A percentile compares a stretch with the other conserved stretches of the same genome.
These are phyloP conservation scores for Marasmius tenuissimus DNA, from an alignment of 1,284 basidiomycete species.

Conservation along the genomic window DNA sequence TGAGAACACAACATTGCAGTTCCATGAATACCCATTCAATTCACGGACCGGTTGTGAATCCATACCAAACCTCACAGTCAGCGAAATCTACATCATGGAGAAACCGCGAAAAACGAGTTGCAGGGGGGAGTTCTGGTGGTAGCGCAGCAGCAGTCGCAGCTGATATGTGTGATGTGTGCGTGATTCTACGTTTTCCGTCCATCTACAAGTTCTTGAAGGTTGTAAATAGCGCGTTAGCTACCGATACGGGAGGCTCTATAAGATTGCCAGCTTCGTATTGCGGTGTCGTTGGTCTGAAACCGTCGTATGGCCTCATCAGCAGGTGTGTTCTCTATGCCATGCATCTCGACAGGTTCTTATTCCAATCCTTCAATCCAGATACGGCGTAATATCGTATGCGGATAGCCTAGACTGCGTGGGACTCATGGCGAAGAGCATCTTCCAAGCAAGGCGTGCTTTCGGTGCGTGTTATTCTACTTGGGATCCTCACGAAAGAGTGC, in stretches of 20 bases:
- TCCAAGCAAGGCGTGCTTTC: constrained; percentile 56
- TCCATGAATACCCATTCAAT: constrained; percentile 72
- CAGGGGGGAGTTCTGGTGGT: constrained; percentile 85
- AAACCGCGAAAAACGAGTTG: constrained; percentile 53
- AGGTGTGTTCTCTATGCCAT: constrained; percentile 43
- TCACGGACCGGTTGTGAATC: constrained; percentile 81
- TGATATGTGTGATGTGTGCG: constrained; percentile 79
- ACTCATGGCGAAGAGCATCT: constrained; percentile 63
- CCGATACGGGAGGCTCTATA: constrained; percentile 95
- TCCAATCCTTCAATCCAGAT: constrained; percentile 42
- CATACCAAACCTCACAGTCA: constrained; percentile 38
- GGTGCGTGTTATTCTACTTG: constrained; percentile 41
- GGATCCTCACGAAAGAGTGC: not conserved
- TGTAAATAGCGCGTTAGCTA: constrained; percentile 75
- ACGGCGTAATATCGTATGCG: constrained; percentile 91
- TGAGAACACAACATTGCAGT: constrained; percentile 36
- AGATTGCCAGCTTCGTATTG: constrained; percentile 94
- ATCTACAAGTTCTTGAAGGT: not conserved
- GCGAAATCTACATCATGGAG: constrained; percentile 21
- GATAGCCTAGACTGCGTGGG: constrained; percentile 96
- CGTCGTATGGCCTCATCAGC: constrained; percentile 90
- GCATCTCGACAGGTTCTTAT: not conserved
- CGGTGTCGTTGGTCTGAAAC: constrained; percentile 90
- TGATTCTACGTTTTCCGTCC: not conserved
- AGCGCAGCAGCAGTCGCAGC: constrained; percentile 83